Percentiles rank a stretch among this genome's conserved stretches.
phyloP scores from a whole-genome alignment of 2,329 filamentous ascomycete species.

The Hymenoscyphus fructigenus region DNA sequence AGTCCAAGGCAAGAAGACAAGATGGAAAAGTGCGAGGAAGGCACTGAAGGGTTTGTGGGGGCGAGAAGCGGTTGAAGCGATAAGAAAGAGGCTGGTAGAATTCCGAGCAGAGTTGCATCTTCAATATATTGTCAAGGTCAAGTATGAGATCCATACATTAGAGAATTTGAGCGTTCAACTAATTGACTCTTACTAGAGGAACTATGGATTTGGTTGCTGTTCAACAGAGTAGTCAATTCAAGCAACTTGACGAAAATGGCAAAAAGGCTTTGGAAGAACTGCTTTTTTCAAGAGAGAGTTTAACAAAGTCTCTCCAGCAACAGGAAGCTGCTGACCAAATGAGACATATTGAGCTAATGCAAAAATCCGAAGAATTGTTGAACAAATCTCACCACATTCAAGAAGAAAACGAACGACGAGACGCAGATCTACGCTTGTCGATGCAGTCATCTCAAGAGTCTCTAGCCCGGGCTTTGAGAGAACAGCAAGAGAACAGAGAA shows the following conservation, averaged over 20 bases:
- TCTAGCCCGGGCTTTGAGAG: neutral
- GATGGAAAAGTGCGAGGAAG: too few species aligned
- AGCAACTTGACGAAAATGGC: neutral
- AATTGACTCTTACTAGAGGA: neutral
- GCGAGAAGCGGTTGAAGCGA: too few species aligned
- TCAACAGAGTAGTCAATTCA: neutral
- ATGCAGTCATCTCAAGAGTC: neutral
- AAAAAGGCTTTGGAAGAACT: neutral
- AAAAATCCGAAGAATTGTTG: too few species aligned
- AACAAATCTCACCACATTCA: too few species aligned
- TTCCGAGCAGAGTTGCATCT: neutral
- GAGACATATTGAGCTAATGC: too few species aligned
- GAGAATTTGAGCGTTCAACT: neutral
- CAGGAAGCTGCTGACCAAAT: constrained; percentile 1
- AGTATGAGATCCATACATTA: neutral
- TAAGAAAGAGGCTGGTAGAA: neutral
- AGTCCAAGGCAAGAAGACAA: too few species aligned
- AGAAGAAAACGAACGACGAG: neutral
- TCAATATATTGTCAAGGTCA: neutral
- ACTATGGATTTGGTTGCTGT: neutral
- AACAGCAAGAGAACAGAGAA: neutral
- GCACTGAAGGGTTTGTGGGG: too few species aligned
- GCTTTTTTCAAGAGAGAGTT: neutral
- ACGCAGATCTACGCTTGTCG: neutral
- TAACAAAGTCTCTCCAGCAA: neutral